Conservation (phyloP, 1,284 basidiomycete genomes). For the Paramarasmius palmivorus region DNA sequence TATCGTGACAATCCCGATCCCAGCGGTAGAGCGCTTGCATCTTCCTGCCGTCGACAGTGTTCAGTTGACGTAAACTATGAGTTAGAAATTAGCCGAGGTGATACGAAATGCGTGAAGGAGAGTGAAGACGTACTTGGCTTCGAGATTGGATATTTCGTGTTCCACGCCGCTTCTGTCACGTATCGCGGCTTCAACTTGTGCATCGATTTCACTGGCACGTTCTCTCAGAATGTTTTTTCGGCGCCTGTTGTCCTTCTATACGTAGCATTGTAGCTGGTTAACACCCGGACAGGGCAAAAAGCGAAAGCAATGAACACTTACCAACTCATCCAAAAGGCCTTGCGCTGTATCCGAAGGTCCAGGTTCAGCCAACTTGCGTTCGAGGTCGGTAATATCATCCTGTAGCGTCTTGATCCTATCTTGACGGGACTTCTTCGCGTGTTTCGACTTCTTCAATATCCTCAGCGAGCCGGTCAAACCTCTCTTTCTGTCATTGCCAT, state of each 20-base stretch:
- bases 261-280: no score
- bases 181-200: background rate
- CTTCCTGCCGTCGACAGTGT: constrained; percentile 60
- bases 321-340: constrained; percentile 47
- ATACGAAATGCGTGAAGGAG: constrained; percentile 5
- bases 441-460: constrained; percentile 57
- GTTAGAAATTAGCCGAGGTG: background rate
- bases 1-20: constrained; percentile 63
- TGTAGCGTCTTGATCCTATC: constrained; percentile 51
- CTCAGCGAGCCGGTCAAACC: constrained; percentile 51
- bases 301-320: no score
- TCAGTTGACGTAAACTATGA: constrained; percentile 58
- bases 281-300: no score
- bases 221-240: constrained; percentile 13
- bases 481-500: constrained; percentile 46
- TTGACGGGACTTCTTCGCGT: constrained; percentile 56
- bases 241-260: constrained; percentile 29
- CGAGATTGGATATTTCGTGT: constrained; percentile 10
- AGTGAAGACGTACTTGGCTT: constrained; percentile 25
- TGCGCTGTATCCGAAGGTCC: constrained; percentile 41
- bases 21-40: constrained; percentile 51
- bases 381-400: constrained; percentile 38
- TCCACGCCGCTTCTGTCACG: background rate
- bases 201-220: background rate
- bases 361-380: constrained; percentile 48